A percentile compares a stretch with the other conserved stretches of the same genome.
phyloP scores from a whole-genome alignment of 768 basidiomycete genomes.

The Trametes coccinea region DNA sequence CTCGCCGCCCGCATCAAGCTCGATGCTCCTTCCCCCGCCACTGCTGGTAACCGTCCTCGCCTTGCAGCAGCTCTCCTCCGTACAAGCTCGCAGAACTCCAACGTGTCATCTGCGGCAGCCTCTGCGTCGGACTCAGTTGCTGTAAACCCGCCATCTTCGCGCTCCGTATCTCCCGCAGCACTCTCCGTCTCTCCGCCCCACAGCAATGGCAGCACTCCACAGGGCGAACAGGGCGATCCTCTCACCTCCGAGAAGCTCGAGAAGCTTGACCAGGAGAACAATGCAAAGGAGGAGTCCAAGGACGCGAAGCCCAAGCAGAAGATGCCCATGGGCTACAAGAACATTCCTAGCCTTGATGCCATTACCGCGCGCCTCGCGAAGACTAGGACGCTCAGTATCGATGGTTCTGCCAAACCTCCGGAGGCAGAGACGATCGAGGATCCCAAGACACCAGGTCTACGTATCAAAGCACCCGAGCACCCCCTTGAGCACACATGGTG shows the following conservation, averaged over 20 bases:
- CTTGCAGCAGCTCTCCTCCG: constrained; percentile 73
- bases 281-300: constrained; percentile 13
- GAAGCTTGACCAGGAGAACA: constrained; percentile 59
- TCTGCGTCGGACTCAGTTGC: constrained; percentile 58
- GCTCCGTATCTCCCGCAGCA: constrained; percentile 64
- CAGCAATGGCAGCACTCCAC: constrained; percentile 43
- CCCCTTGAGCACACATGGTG: constrained; percentile 85
- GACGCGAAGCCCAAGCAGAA: constrained; percentile 40
- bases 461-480: constrained; percentile 72
- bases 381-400: constrained; percentile 57
- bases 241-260: constrained; percentile 69
- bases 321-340: constrained; percentile 73
- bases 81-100: constrained; percentile 54
- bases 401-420: constrained; percentile 67
- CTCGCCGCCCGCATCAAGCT: constrained; percentile 75
- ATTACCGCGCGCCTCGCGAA: constrained; percentile 81
- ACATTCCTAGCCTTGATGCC: constrained; percentile 81
- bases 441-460: constrained; percentile 77
- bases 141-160: constrained; percentile 66
- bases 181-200: constrained; percentile 49
- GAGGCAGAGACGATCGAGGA: constrained; percentile 80
- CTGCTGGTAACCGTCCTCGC: constrained; percentile 57
- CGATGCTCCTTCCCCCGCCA: constrained; percentile 35
- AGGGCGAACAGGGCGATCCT: constrained; percentile 46
- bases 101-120: constrained; percentile 37